phyloP scores from a whole-genome alignment of 306 rosid genomes.

The Gastrolobium bilobum region DNA sequence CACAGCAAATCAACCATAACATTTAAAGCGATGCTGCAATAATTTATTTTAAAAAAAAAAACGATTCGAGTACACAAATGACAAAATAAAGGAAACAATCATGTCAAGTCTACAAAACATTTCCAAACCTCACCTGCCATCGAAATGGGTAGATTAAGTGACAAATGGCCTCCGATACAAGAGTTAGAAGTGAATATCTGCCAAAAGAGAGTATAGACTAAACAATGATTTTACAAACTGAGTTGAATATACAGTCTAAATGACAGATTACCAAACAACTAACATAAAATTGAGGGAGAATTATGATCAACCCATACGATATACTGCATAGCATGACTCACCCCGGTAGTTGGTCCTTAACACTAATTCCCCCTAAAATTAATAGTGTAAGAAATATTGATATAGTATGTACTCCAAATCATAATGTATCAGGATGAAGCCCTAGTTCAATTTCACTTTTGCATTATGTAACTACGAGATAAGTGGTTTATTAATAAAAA shows the following conservation, averaged over 20 bases:
- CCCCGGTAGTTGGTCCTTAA: conserved; percentile 23
- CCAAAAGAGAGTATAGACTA: conserved; percentile 50
- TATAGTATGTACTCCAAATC: conserved; percentile 23
- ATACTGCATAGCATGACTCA: conserved; percentile 25
- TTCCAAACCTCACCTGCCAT: conserved; percentile 84
- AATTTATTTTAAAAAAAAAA: not conserved
- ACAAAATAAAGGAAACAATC: conserved; percentile 28
- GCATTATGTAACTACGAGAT: conserved; percentile 22
- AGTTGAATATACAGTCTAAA: conserved; percentile 23
- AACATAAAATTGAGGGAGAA: conserved; percentile 30
- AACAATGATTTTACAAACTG: conserved; percentile 47
- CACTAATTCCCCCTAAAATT: conserved; percentile 27
- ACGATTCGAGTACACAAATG: not conserved
- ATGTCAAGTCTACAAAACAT: conserved; percentile 32
- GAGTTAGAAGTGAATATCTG: conserved; percentile 96
- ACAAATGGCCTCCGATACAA: conserved; percentile 95
- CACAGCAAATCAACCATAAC: conserved; percentile 10
- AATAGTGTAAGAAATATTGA: conserved; percentile 25
- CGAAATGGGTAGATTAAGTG: conserved; percentile 95
- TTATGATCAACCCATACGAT: conserved; percentile 34
- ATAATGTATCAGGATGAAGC: conserved; percentile 15
- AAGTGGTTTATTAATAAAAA: conserved; percentile 29
- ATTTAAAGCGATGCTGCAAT: conserved; percentile 30
- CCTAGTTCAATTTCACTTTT: conserved; percentile 28
- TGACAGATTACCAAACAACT: conserved; percentile 43